These are phyloP conservation scores for Hanseniaspora pseudoguilliermondii DNA, from an alignment of 805 yeast species.

Conservation along the genomic window DNA sequence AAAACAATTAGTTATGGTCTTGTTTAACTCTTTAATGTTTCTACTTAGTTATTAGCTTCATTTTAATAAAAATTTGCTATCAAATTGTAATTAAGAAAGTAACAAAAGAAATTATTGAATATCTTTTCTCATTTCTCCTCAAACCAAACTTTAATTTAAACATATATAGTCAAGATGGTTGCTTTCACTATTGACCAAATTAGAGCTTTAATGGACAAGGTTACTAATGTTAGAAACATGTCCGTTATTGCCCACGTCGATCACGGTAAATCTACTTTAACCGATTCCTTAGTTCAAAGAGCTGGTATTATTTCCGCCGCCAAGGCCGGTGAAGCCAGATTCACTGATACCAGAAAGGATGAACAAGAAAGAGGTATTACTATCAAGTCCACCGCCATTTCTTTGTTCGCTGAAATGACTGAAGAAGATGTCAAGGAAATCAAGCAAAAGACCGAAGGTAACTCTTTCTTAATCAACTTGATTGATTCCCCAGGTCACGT, in stretches of 20 bases:
- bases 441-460: constrained; percentile 78
- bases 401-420: constrained; percentile 76
- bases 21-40: too few relatives aligned
- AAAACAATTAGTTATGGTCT: too few relatives aligned
- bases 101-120: too few relatives aligned
- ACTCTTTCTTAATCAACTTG: constrained; percentile 91
- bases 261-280: constrained; percentile 98
- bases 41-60: too few relatives aligned
- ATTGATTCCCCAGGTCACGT: constrained; percentile 99
- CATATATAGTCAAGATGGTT: constrained; percentile 22
- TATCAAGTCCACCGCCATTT: constrained; percentile 95
- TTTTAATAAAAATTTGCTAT: too few relatives aligned
- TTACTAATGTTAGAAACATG: constrained; percentile 99
- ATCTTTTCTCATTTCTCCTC: background rate
- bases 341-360: constrained; percentile 99
- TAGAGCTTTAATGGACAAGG: constrained; percentile 98
- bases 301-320: constrained; percentile 99
- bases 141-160: constrained; percentile 18
- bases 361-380: constrained; percentile 95
- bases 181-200: constrained; percentile 72
- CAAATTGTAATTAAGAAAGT: too few relatives aligned
- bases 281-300: constrained; percentile 97
- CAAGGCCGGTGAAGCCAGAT: constrained; percentile 99
- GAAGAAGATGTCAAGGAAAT: constrained; percentile 76
- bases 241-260: constrained; percentile 99